Base-by-base conservation (phyloP, 768 basidiomycete species). In the Tulasnella sp. region DNA sequence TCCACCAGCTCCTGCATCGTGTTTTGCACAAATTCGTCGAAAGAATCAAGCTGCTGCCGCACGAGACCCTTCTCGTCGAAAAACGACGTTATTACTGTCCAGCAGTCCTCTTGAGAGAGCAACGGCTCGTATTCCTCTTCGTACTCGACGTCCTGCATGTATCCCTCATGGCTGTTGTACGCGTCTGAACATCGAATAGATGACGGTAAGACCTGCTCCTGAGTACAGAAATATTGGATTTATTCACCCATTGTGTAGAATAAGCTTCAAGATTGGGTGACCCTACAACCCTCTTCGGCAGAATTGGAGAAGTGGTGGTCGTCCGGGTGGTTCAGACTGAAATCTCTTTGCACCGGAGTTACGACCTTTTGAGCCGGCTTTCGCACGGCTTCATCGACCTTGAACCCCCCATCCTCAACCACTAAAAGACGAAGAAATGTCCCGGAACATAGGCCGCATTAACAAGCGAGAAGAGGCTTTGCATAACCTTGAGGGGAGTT, bases 1-100 rank as follows among this genome's bases (percentile, higher is more conserved):
- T 98, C 98, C 29, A 99, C 96, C 35, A 99, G 88, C 84, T 99
- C 98, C 85, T 99, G 97, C 96, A 99, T 98, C 18, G 96, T 98
- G 82, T 98, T 98, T 83, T 98, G 95, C 44, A 99, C 94, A 82
- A 99, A 99, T 85, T 99, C 97, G 83, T 99, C 96, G 85, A 97
- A 99, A 15, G 94, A 96, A 86, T 97, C 96, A 75, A 99, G 90
- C 84, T 99, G 98, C 83, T 99, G 98, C 71, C 95, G 90, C 75
- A 99, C 98, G 79, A 99, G 92, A 85, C 97, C 97, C 84, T 97
- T 98, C 84, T 95, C 93, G 80, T 95, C 92, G 84, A 99, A 99
- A 87, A 97, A 99, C 82, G 94, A 91, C 80, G 94, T 92, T 82
- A 99, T 98, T 83, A 99, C 92, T 55, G 92, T 91, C 95, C 95